A percentile compares a stretch with the other conserved stretches of the same genome.
Conservation (phyloP, 179 eudicot genomes). For the Amaranthus tricolor region DNA sequence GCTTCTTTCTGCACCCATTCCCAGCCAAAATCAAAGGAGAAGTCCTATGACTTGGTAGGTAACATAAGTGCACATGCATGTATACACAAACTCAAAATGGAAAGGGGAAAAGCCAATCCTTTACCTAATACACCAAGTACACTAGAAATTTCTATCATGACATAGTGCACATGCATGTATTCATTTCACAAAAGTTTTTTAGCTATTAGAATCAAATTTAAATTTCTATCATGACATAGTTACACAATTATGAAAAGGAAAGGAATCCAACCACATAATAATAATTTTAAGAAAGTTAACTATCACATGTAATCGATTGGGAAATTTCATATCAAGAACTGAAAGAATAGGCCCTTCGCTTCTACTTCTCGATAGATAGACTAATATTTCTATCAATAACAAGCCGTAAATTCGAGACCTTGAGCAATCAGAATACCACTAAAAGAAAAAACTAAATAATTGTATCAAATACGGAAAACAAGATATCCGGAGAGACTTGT, state of each 20-base stretch:
- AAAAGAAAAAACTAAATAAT: neutral
- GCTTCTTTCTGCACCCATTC: neutral
- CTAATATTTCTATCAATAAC: neutral
- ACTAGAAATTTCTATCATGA: neutral
- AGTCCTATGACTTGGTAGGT: neutral
- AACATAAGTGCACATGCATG: neutral
- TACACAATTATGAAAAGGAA: neutral
- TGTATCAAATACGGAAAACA: neutral
- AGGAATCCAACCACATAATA: too few relatives aligned
- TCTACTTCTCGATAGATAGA: neutral
- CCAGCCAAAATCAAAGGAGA: neutral
- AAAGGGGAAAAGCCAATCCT: neutral
- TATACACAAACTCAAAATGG: neutral
- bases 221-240: neutral
- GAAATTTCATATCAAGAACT: neutral
- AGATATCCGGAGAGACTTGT: neutral
- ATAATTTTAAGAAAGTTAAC: neutral
- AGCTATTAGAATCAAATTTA: neutral
- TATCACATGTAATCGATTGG: neutral
- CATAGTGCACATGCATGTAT: too few relatives aligned
- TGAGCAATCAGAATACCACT: neutral
- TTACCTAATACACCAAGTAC: neutral
- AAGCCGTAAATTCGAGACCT: neutral
- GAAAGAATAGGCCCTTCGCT: neutral
- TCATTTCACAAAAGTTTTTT: neutral